A percentile compares a stretch with the other conserved stretches of the same genome.
Conservation (phyloP, 768 basidiomycete species). For the Rhizopogon vulgaris region DNA sequence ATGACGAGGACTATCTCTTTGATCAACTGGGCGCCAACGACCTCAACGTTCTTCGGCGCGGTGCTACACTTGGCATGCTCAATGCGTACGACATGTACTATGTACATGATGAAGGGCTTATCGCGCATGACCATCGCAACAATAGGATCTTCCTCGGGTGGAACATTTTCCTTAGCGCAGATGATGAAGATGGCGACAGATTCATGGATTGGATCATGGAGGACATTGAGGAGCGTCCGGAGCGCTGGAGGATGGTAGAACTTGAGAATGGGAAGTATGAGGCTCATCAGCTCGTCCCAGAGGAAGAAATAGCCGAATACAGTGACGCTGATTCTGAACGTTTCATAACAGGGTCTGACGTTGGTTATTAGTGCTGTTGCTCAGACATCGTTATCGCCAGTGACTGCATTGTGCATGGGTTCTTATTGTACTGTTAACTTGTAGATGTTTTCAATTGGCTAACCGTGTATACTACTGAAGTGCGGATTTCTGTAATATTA, state of each 20-base stretch:
- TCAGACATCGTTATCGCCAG: neutral
- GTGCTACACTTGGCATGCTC: slow-evolving; percentile 55
- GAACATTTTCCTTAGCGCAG: slow-evolving; percentile 48
- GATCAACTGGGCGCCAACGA: slow-evolving; percentile 29
- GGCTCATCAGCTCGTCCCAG: slow-evolving; percentile 34
- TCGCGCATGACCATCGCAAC: slow-evolving; percentile 36
- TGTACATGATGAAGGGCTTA: slow-evolving; percentile 45
- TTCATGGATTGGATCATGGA: slow-evolving; percentile 35
- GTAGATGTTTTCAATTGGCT: slow-evolving; percentile 45
- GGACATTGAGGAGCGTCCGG: slow-evolving; percentile 37
- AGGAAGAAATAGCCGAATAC: slow-evolving; percentile 29
- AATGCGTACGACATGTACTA: slow-evolving; percentile 50
- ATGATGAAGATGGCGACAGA: slow-evolving; percentile 34
- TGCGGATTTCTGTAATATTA: no score
- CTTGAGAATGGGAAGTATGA: slow-evolving; percentile 35
- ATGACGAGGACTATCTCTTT: slow-evolving; percentile 29
- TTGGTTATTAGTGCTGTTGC: neutral
- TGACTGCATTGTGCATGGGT: neutral
- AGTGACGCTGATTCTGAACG: slow-evolving; percentile 34
- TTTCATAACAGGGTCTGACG: slow-evolving; percentile 22
- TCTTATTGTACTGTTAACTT: slow-evolving; percentile 1
- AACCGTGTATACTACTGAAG: slow-evolving; percentile 11
- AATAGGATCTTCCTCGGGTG: slow-evolving; percentile 59
- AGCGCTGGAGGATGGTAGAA: slow-evolving; percentile 34
- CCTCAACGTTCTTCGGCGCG: slow-evolving; percentile 47